Evolutionary conservation across 768 basidiomycete genomes (phyloP).

Genomic region (Dentipellis sp.): DNA sequence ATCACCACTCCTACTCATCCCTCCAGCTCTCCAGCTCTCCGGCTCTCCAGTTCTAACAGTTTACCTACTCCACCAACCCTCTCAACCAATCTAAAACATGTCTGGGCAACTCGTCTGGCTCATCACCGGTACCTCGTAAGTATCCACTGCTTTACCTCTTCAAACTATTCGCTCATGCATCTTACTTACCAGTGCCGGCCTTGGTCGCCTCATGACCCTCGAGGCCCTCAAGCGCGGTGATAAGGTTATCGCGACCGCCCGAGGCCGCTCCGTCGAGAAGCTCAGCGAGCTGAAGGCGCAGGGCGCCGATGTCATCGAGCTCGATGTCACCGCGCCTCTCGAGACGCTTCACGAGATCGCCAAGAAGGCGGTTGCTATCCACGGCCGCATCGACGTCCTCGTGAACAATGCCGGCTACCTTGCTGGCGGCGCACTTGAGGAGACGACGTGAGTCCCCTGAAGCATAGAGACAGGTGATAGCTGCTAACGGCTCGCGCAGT

Average conservation of each 20-base stretch:
- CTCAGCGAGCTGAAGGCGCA: constrained; percentile 21
- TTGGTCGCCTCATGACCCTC: constrained; percentile 10
- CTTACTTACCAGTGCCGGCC: not conserved
- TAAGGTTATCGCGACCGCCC: constrained; percentile 14
- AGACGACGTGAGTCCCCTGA: constrained; percentile 7
- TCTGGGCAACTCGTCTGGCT: constrained; percentile 12
- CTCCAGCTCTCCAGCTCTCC: no score
- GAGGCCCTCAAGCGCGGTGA: constrained; percentile 13
- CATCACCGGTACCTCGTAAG: constrained; percentile 22
- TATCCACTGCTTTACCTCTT: not conserved
- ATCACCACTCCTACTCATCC: no score
- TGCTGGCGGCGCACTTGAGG: constrained; percentile 13
- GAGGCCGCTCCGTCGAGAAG: constrained; percentile 9
- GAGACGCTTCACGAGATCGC: constrained; percentile 14
- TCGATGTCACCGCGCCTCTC: constrained; percentile 18
- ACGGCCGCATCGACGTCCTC: constrained; percentile 14
- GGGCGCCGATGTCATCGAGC: constrained; percentile 19
- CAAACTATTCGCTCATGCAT: not conserved
- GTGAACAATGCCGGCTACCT: constrained; percentile 11
- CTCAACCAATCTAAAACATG: not conserved
- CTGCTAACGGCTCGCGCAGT: constrained; percentile 2
- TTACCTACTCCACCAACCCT: not conserved
- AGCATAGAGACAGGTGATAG: not conserved
- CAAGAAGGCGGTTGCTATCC: constrained; percentile 13
- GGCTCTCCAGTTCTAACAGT: no score